Evolutionary conservation across 306 rosid species (phyloP).

Genomic region (Ziziphus jujuba): DNA sequence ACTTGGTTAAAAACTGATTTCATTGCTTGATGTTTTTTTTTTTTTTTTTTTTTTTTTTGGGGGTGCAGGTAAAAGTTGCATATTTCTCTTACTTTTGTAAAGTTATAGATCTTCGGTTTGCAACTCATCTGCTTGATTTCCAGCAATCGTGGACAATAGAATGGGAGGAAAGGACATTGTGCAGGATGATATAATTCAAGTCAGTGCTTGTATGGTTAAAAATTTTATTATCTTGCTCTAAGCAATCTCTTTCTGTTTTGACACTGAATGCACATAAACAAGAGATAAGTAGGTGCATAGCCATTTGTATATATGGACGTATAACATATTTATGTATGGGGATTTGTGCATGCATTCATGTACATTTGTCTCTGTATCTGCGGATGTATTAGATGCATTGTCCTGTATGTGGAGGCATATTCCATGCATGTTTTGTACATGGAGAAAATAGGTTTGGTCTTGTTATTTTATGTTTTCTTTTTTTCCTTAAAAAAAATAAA

Average conservation of each 20-base stretch:
- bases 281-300: background rate
- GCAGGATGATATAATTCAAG: slow-evolving; percentile 74
- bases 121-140: slow-evolving; percentile 70
- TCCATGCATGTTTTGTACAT: background rate
- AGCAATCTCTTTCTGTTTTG: too few relatives aligned
- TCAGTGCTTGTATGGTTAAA: slow-evolving; percentile 38
- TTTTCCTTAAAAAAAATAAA: background rate
- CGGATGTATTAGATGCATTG: background rate
- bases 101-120: slow-evolving; percentile 33
- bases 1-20: slow-evolving; percentile 6
- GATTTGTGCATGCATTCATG: too few relatives aligned
- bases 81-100: slow-evolving; percentile 38
- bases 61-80: slow-evolving; percentile 48
- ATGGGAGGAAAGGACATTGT: slow-evolving; percentile 76
- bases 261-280: too few relatives aligned
- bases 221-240: too few relatives aligned
- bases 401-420: background rate
- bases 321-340: background rate
- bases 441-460: background rate
- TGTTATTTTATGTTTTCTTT: background rate
- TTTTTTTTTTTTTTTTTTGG: too few relatives aligned
- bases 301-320: background rate
- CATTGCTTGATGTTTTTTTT: slow-evolving; percentile 2
- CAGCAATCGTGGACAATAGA: slow-evolving; percentile 78
- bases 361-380: too few relatives aligned